Conservation (phyloP, 1,139 yeast species). For the Kluyveromyces marxianus region DNA sequence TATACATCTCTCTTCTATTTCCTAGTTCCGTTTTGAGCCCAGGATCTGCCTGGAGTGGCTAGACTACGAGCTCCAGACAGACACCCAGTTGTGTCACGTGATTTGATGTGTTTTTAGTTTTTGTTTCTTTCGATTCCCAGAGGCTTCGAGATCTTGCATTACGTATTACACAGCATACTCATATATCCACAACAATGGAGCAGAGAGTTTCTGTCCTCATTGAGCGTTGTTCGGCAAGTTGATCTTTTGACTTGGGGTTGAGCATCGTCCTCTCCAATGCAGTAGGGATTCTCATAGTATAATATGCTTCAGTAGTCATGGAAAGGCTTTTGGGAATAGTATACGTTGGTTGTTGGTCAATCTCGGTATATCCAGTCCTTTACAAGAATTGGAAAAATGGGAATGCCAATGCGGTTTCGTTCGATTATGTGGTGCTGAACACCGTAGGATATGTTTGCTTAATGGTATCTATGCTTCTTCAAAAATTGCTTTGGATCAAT, state of each 20-base stretch:
- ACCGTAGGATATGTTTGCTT: constrained; percentile 38
- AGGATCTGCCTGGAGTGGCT: too few species aligned
- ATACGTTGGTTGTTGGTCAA: constrained; percentile 30
- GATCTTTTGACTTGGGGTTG: background rate
- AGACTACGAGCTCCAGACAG: too few species aligned
- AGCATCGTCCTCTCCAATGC: background rate
- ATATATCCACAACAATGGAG: too few species aligned
- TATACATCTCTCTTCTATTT: too few species aligned
- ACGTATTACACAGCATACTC: too few species aligned
- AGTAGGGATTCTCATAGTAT: too few species aligned
- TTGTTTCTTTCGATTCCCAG: too few species aligned
- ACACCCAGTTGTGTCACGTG: too few species aligned
- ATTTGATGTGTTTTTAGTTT: too few species aligned
- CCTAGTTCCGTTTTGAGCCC: too few species aligned
- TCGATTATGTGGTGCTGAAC: constrained; percentile 38
- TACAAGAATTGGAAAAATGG: constrained; percentile 32
- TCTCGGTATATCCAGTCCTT: constrained; percentile 42
- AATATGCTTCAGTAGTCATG: background rate
- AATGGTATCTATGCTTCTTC: constrained; percentile 34
- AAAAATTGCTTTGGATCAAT: constrained; percentile 27
- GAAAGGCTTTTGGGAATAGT: constrained; percentile 19
- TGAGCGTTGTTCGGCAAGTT: background rate
- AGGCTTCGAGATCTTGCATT: too few species aligned
- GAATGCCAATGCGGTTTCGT: constrained; percentile 39
- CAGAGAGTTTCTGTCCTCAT: too few species aligned